These are phyloP conservation scores for Phoma sp. DNA, from an alignment of 2,329 filamentous ascomycete species.

Conservation along the genomic window DNA sequence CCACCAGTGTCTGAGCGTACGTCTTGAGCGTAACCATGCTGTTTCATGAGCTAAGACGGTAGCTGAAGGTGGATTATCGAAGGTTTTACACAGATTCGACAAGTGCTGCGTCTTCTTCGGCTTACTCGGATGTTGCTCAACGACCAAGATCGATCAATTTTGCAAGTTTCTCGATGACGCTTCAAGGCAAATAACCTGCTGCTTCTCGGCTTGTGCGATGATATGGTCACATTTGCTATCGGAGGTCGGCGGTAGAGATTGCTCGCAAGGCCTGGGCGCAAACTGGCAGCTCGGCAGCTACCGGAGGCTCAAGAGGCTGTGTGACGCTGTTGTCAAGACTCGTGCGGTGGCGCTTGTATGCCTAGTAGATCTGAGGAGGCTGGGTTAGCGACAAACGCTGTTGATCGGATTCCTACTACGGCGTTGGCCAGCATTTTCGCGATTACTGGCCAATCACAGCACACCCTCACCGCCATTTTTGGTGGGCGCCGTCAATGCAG, in stretches of 20 bases:
- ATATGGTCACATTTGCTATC: constrained; percentile 1
- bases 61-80: neutral
- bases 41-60: neutral
- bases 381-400: constrained; percentile 29
- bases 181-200: neutral
- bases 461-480: constrained; percentile 45
- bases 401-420: constrained; percentile 25
- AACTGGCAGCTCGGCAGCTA: constrained; percentile 7
- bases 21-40: neutral
- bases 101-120: neutral
- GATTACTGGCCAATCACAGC: constrained; percentile 37
- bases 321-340: constrained; percentile 14
- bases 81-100: neutral
- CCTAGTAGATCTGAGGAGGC: constrained; percentile 23
- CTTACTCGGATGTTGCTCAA: neutral
- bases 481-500: constrained; percentile 32
- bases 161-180: neutral
- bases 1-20: neutral
- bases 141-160: neutral
- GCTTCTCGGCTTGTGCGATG: neutral
- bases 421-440: constrained; percentile 32
- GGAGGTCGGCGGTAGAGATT: neutral
- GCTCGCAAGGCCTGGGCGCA: neutral
- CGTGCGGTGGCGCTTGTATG: constrained; percentile 16
- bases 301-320: constrained; percentile 17